These are phyloP conservation scores for Pythium rhizo-oryzae DNA, from an alignment of 352 stramenopile species.

Conservation along the genomic window DNA sequence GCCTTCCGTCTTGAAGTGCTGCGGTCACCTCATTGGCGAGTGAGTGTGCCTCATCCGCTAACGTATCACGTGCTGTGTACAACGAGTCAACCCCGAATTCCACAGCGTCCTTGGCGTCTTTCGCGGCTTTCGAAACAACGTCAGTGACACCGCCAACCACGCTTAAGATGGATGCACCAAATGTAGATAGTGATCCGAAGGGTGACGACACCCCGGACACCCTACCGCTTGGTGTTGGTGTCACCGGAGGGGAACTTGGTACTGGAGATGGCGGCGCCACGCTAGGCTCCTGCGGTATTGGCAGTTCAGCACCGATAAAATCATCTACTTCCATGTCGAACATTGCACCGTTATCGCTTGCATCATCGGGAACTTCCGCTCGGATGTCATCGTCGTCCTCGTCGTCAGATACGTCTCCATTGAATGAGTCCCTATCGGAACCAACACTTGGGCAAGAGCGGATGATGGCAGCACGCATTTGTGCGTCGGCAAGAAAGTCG, in stretches of 20 bases:
- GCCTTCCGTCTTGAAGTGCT: constrained; percentile 42
- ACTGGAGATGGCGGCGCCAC: not conserved
- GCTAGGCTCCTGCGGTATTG: not conserved
- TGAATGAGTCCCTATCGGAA: constrained; percentile 40
- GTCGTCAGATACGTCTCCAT: constrained; percentile 44
- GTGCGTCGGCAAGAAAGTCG: constrained; percentile 75
- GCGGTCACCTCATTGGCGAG: constrained; percentile 66
- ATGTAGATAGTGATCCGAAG: constrained; percentile 43
- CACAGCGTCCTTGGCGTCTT: constrained; percentile 73
- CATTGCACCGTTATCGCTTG: not conserved
- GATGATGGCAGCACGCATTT: constrained; percentile 80
- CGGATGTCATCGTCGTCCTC: constrained; percentile 45
- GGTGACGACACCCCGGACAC: constrained; percentile 33
- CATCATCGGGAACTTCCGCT: constrained; percentile 21
- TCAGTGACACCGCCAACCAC: constrained; percentile 70
- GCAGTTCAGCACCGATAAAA: not conserved
- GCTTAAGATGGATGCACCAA: constrained; percentile 65
- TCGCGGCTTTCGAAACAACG: constrained; percentile 71
- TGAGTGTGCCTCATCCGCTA: constrained; percentile 68
- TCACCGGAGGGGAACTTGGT: not conserved
- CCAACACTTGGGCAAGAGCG: constrained; percentile 65
- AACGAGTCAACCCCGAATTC: constrained; percentile 76
- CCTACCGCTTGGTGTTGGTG: constrained; percentile 7
- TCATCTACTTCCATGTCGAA: constrained; percentile 30
- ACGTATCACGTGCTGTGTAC: constrained; percentile 67